Percentiles rank a stretch among this genome's conserved stretches.
These are phyloP conservation scores for Fusarium torulosum DNA, from an alignment of 2,329 filamentous ascomycete genomes.

Conservation along the genomic window DNA sequence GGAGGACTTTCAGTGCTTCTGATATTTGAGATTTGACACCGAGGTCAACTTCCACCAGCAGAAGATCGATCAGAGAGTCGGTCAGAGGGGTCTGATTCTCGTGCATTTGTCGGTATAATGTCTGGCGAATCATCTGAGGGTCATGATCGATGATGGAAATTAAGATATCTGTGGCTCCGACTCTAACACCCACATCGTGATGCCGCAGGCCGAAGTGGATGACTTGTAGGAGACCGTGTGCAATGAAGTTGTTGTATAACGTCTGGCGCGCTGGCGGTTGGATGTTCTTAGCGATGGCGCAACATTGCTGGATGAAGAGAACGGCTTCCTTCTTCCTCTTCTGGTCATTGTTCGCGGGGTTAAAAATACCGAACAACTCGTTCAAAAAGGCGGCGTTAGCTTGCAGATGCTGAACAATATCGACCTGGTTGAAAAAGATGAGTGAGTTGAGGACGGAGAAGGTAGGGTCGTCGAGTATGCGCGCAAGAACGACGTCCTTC, in stretches of 20 bases:
- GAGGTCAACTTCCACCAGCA: conserved; percentile 90
- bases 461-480: conserved; percentile 96
- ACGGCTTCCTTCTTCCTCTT: conserved; percentile 93
- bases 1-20: conserved; percentile 92
- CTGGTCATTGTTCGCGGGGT: conserved; percentile 70
- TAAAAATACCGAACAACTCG: conserved; percentile 90
- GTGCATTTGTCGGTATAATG: conserved; percentile 91
- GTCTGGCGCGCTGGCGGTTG: conserved; percentile 84
- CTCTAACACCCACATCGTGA: conserved; percentile 83
- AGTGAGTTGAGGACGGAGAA: conserved; percentile 97
- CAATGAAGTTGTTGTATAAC: conserved; percentile 90
- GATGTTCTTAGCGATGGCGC: conserved; percentile 91
- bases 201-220: conserved; percentile 93
- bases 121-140: conserved; percentile 90
- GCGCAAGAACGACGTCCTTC: conserved; percentile 96
- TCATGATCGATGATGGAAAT: conserved; percentile 97
- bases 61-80: conserved; percentile 90
- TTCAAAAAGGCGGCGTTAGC: conserved; percentile 80
- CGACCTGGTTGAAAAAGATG: conserved; percentile 99
- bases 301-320: conserved; percentile 96
- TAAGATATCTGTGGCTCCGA: conserved; percentile 93
- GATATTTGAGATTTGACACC: conserved; percentile 96
- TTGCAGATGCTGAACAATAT: conserved; percentile 96
- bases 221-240: conserved; percentile 86
- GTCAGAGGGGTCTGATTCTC: conserved; percentile 89